Conservation (phyloP, 2,329 filamentous ascomycete species). For the Epicoccum sorghinum region DNA sequence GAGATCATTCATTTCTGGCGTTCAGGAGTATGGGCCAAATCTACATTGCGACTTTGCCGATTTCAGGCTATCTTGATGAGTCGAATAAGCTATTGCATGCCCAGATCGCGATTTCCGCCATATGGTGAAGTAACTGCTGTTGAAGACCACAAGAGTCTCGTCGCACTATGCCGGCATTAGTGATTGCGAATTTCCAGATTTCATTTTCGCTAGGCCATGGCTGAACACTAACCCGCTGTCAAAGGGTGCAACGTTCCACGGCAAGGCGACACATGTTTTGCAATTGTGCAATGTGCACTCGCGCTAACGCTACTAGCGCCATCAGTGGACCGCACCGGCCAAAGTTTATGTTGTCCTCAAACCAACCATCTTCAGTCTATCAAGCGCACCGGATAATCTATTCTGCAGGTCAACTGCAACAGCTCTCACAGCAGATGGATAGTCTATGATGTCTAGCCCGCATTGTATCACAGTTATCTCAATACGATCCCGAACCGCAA, state of each 20-base stretch:
- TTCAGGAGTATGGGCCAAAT: slow-evolving; percentile 21
- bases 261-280: slow-evolving; percentile 11
- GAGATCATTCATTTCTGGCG: slow-evolving; percentile 21
- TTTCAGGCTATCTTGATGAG: slow-evolving; percentile 10
- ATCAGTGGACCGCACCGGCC: slow-evolving; percentile 10
- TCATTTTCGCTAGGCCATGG: slow-evolving; percentile 19
- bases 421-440: slow-evolving; percentile 6
- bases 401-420: slow-evolving; percentile 22
- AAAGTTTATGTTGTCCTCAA: slow-evolving; percentile 27
- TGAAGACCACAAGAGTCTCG: slow-evolving; percentile 12
- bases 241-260: slow-evolving; percentile 23
- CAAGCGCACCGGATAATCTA: not conserved
- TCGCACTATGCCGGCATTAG: slow-evolving; percentile 22
- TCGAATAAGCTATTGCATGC: slow-evolving; percentile 10
- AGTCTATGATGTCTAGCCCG: not conserved
- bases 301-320: slow-evolving; percentile 21
- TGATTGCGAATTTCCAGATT: slow-evolving; percentile 15
- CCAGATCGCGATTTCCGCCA: slow-evolving; percentile 10
- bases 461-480: not conserved
- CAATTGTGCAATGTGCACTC: not conserved
- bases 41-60: slow-evolving; percentile 14
- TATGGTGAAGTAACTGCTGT: slow-evolving; percentile 24
- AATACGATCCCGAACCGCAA: not conserved
- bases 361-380: slow-evolving; percentile 6
- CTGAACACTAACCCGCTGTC: slow-evolving; percentile 27